Conservation (phyloP, 441 rosid genomes). For the Iberis amara region DNA sequence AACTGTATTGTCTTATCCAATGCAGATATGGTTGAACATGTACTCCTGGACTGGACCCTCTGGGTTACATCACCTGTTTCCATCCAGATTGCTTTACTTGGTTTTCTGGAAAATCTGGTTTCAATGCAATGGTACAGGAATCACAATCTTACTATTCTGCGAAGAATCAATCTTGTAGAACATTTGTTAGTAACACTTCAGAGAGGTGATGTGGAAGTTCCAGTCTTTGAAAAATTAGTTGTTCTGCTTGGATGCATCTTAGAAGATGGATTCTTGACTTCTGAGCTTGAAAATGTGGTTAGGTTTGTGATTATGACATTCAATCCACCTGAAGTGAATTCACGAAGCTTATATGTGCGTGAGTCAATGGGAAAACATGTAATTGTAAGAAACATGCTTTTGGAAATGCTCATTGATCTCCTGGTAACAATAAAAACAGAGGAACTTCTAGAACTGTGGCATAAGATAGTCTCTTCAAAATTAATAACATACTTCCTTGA, state of each 20-base stretch:
- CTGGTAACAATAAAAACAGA: constrained; percentile 96
- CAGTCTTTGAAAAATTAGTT: constrained; percentile 94
- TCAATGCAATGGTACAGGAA: constrained; percentile 99
- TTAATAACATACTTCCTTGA: constrained; percentile 95
- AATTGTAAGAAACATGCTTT: constrained; percentile 96
- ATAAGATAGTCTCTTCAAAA: constrained; percentile 96
- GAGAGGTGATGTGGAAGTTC: constrained; percentile 99
- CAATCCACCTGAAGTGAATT: constrained; percentile 91
- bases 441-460: constrained; percentile 99
- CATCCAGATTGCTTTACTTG: constrained; percentile 87
- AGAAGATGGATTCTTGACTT: constrained; percentile 93
- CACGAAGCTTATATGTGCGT: constrained; percentile 58
- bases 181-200: constrained; percentile 94
- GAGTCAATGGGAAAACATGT: constrained; percentile 98
- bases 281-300: constrained; percentile 97
- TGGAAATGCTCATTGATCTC: constrained; percentile 99
- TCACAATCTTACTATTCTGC: constrained; percentile 94
- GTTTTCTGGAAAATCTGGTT: constrained; percentile 97
- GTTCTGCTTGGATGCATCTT: constrained; percentile 96
- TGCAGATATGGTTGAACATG: constrained; percentile 99
- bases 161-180: constrained; percentile 93
- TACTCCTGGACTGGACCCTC: constrained; percentile 98
- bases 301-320: constrained; percentile 97
- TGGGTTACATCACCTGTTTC: constrained; percentile 95
- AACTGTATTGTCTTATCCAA: constrained; percentile 98